Percentiles rank a stretch among this genome's conserved stretches.
Conservation (phyloP, 1,284 basidiomycete genomes). For the Microstroma glucosiphilum region DNA sequence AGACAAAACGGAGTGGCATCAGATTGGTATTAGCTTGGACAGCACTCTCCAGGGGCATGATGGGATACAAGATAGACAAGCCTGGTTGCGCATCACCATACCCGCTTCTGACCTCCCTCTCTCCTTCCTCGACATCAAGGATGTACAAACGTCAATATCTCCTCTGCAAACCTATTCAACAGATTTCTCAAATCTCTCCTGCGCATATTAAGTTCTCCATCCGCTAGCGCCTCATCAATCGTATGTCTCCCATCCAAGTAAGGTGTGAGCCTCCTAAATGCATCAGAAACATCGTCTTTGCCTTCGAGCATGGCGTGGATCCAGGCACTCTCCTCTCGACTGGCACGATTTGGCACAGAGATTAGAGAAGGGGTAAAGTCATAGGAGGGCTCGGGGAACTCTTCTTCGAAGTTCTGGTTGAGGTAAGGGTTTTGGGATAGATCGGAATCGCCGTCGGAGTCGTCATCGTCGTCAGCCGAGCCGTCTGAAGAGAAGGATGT, state of each 20-base stretch:
- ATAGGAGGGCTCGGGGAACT: slow-evolving; percentile 3
- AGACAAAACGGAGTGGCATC: too few relatives aligned
- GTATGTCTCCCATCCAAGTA: slow-evolving; percentile 48
- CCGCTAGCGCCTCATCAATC: slow-evolving; percentile 43
- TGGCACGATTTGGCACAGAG: slow-evolving; percentile 72
- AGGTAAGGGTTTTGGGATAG: slow-evolving; percentile 10
- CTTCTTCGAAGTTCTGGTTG: slow-evolving; percentile 8
- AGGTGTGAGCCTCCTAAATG: slow-evolving; percentile 28
- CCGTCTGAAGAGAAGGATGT: neutral
- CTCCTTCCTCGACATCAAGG: slow-evolving; percentile 14
- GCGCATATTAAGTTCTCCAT: slow-evolving; percentile 24
- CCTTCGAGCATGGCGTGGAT: slow-evolving; percentile 68
- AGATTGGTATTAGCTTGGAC: too few relatives aligned
- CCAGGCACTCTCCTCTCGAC: slow-evolving; percentile 68
- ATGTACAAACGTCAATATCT: slow-evolving; percentile 40
- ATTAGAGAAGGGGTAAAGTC: slow-evolving; percentile 58
- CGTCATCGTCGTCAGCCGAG: slow-evolving; percentile 19
- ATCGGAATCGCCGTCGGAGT: slow-evolving; percentile 32
- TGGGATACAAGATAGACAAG: too few relatives aligned
- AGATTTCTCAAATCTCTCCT: slow-evolving; percentile 26
- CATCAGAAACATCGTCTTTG: neutral
- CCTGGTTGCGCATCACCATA: too few relatives aligned
- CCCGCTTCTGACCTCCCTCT: neutral
- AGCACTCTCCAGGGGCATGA: too few relatives aligned
- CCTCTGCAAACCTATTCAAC: slow-evolving; percentile 27